Conservation (phyloP, 331 rosid genomes). For the Acacia concinna region DNA sequence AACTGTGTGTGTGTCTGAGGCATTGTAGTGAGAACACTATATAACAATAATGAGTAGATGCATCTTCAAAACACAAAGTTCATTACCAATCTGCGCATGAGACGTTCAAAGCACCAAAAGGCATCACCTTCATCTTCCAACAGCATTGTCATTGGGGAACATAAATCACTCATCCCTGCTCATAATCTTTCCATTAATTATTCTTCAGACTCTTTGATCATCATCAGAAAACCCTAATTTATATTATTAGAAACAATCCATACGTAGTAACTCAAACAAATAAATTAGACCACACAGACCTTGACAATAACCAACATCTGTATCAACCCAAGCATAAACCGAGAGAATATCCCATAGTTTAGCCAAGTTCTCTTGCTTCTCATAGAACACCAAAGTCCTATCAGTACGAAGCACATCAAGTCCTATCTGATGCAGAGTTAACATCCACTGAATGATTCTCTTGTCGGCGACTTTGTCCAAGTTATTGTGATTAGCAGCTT, state of each 20-base stretch:
- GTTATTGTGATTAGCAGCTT: too few species aligned
- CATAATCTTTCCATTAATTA: slow-evolving; percentile 19
- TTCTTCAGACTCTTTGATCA: background rate
- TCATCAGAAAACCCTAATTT: background rate
- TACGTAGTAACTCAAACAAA: background rate
- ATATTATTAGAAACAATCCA: too few species aligned
- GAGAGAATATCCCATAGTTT: slow-evolving; percentile 97
- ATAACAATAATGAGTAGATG: background rate
- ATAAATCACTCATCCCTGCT: slow-evolving; percentile 96
- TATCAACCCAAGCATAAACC: slow-evolving; percentile 85
- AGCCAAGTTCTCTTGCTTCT: slow-evolving; percentile 76
- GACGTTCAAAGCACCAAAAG: slow-evolving; percentile 97
- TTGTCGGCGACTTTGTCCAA: slow-evolving; percentile 56
- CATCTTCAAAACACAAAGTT: background rate
- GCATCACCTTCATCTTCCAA: slow-evolving; percentile 93
- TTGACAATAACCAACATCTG: slow-evolving; percentile 95
- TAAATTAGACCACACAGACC: slow-evolving; percentile 37
- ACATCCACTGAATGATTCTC: slow-evolving; percentile 84
- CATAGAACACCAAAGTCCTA: slow-evolving; percentile 82
- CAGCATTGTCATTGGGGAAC: slow-evolving; percentile 97
- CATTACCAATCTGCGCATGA: slow-evolving; percentile 96
- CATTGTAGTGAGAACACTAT: too few species aligned
- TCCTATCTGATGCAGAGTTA: slow-evolving; percentile 97
- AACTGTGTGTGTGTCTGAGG: too few species aligned
- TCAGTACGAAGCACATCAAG: slow-evolving; percentile 94